A percentile compares a stretch with the other conserved stretches of the same genome.
These are phyloP conservation scores for Phytophthora macrochlamydospora DNA, from an alignment of 352 stramenopile genomes.

Conservation along the genomic window DNA sequence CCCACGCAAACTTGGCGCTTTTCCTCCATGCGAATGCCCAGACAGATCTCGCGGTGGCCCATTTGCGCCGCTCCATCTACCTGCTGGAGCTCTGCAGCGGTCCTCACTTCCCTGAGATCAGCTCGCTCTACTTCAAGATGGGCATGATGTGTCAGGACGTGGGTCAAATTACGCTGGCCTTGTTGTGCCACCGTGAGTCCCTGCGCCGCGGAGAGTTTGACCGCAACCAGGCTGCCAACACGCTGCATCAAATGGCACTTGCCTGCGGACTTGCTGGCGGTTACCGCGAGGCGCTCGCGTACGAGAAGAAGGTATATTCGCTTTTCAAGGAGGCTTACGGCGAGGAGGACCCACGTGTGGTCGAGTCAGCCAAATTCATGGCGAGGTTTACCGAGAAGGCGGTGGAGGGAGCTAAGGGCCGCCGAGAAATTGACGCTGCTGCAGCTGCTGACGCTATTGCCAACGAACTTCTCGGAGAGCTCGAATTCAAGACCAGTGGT, in stretches of 20 bases:
- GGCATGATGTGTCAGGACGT: constrained; percentile 95
- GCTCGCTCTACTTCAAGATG: constrained; percentile 92
- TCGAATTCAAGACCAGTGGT: constrained; percentile 64
- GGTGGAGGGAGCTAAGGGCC: constrained; percentile 86
- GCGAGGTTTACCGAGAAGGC: constrained; percentile 87
- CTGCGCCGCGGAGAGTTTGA: constrained; percentile 88
- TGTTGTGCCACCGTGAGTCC: constrained; percentile 89
- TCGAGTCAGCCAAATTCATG: constrained; percentile 87
- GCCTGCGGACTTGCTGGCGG: constrained; percentile 77
- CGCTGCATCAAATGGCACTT: constrained; percentile 89
- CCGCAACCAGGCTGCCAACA: constrained; percentile 85
- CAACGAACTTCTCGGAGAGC: constrained; percentile 74
- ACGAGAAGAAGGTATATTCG: constrained; percentile 90
- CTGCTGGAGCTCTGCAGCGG: constrained; percentile 93
- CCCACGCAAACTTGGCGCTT: constrained; percentile 92
- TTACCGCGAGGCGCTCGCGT: constrained; percentile 86
- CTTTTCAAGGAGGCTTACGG: constrained; percentile 86
- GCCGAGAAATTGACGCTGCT: constrained; percentile 76
- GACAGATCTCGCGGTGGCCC: constrained; percentile 84
- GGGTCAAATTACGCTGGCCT: constrained; percentile 82
- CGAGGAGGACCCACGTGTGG: constrained; percentile 77
- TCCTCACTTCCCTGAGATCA: constrained; percentile 90
- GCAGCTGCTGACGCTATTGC: constrained; percentile 78
- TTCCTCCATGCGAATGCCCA: constrained; percentile 90
- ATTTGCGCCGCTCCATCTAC: constrained; percentile 93